These are phyloP conservation scores for grape (Vitis vinifera) DNA, from an alignment of 164 flowering plant species.

Conservation along the genomic window ASM3070453v1 NC_081818.1:6051501-6052000, in stretches of 20 bases:
- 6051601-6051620: conserved; percentile 84
- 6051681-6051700: conserved; percentile 71
- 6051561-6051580: conserved; percentile 55
- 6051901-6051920: background rate
- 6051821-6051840: conserved; percentile 15
- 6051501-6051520: conserved; percentile 86
- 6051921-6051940: too few species aligned
- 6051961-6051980: too few species aligned
- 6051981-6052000: background rate
- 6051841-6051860: background rate
- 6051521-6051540: conserved; percentile 94
- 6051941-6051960: too few species aligned
- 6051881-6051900: background rate
- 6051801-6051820: conserved; percentile 55
- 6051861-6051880: background rate
- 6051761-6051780: conserved; percentile 91
- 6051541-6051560: conserved; percentile 89
- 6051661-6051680: conserved; percentile 74
- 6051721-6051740: conserved; percentile 54
- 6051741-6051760: conserved; percentile 79
- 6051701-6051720: conserved; percentile 81
- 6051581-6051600: conserved; percentile 65
- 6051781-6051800: conserved; percentile 87
- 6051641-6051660: conserved; percentile 69
- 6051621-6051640: conserved; percentile 85